These are phyloP conservation scores for Hypoxylon crocopeplum DNA, from an alignment of 495 filamentous ascomycete species.

Conservation along the genomic window DNA sequence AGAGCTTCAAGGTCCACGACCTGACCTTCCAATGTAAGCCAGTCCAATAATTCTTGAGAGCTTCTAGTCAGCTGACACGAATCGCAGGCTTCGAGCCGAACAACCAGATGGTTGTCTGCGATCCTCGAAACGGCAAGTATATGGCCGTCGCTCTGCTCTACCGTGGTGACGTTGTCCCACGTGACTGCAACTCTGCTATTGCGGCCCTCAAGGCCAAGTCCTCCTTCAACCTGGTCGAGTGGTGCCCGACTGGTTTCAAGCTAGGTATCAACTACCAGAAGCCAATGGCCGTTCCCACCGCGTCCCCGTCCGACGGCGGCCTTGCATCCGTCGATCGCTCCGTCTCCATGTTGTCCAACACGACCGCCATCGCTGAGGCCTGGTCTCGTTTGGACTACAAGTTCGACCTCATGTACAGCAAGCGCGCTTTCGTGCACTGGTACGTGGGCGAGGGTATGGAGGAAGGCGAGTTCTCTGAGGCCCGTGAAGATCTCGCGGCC, in stretches of 20 bases:
- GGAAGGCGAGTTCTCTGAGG: slow-evolving; percentile 92
- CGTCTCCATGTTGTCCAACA: slow-evolving; percentile 92
- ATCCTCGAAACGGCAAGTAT: slow-evolving; percentile 91
- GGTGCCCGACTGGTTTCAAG: slow-evolving; percentile 97
- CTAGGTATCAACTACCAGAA: slow-evolving; percentile 93
- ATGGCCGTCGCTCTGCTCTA: slow-evolving; percentile 92
- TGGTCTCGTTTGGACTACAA: slow-evolving; percentile 91
- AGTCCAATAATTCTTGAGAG: not conserved
- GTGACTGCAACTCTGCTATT: slow-evolving; percentile 81
- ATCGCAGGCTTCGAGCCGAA: slow-evolving; percentile 84
- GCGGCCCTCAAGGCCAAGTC: slow-evolving; percentile 83
- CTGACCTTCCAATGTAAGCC: slow-evolving; percentile 83
- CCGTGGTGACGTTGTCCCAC: slow-evolving; percentile 87
- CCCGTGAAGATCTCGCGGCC: slow-evolving; percentile 86
- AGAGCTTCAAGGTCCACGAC: slow-evolving; percentile 90
- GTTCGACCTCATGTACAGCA: slow-evolving; percentile 97
- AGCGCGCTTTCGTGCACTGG: slow-evolving; percentile 95
- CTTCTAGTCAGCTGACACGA: slow-evolving; percentile 19
- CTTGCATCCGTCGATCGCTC: slow-evolving; percentile 85
- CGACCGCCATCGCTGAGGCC: slow-evolving; percentile 88
- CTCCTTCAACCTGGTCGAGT: slow-evolving; percentile 92
- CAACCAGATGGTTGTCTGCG: slow-evolving; percentile 97
- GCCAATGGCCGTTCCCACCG: slow-evolving; percentile 76
- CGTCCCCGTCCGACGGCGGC: slow-evolving; percentile 62
- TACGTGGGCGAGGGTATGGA: slow-evolving; percentile 97